A percentile compares a stretch with the other conserved stretches of the same genome.
Conservation (phyloP, 176 grass and related monocot genomes). For the Lolium multiflorum region DNA sequence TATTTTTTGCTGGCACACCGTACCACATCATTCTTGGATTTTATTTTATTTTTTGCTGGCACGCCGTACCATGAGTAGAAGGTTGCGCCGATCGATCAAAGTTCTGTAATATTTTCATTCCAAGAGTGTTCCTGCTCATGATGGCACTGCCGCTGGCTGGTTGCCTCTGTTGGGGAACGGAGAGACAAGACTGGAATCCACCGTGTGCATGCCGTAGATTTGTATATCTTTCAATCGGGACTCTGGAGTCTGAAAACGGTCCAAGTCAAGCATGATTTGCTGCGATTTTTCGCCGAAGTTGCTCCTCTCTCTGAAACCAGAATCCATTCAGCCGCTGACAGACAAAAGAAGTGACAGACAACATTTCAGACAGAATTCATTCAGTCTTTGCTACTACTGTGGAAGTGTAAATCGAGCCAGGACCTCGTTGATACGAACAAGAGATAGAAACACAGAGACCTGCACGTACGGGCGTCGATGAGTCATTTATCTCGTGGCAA, state of each 20-base stretch:
- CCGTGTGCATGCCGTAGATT: not conserved
- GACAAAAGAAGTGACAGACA: not conserved
- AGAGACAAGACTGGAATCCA: conserved; percentile 1
- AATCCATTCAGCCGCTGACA: not conserved
- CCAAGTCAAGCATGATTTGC: conserved; percentile 6
- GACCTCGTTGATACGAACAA: not conserved
- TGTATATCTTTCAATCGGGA: not conserved
- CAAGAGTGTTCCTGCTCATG: conserved; percentile 4
- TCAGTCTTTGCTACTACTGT: not conserved
- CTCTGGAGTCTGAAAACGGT: not conserved
- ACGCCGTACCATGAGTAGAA: not conserved
- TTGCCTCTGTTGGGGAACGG: conserved; percentile 23
- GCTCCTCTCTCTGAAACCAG: not conserved
- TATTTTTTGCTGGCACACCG: not conserved
- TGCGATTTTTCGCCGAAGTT: not conserved
- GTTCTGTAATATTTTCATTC: not conserved
- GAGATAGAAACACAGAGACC: not conserved
- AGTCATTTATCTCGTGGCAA: conserved; percentile 34
- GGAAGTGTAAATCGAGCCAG: not conserved
- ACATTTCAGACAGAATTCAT: not conserved
- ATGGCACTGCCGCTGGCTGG: not conserved
- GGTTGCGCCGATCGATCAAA: not conserved
- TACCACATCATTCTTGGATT: not conserved
- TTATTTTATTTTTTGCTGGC: not conserved
- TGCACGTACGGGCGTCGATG: not conserved